These are phyloP conservation scores for Botryotinia convoluta DNA, from an alignment of 2,329 filamentous ascomycete genomes.

Conservation along the genomic window DNA sequence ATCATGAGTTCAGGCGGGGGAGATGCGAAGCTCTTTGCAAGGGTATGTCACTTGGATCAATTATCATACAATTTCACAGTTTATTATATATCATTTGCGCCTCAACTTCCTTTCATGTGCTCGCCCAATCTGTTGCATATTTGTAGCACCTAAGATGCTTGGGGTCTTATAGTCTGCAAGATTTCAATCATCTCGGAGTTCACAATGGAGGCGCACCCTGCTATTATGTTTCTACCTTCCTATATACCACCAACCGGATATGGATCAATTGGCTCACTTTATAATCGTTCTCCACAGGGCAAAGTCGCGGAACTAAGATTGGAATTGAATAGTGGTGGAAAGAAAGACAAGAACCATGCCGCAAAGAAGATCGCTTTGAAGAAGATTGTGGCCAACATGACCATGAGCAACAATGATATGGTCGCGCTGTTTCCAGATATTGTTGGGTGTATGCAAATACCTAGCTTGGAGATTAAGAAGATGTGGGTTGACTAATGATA, in stretches of 20 bases:
- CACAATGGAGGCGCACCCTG: constrained; percentile 17
- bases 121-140: constrained; percentile 16
- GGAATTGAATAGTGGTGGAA: constrained; percentile 89
- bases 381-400: constrained; percentile 99
- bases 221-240: constrained; percentile 37
- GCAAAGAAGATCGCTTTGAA: constrained; percentile 97
- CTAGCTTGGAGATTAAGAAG: constrained; percentile 97
- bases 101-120: constrained; percentile 23
- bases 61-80: neutral
- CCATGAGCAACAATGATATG: constrained; percentile 99
- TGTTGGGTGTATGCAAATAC: constrained; percentile 91
- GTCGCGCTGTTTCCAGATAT: constrained; percentile 94
- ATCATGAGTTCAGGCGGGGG: constrained; percentile 59
- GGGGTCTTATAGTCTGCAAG: neutral
- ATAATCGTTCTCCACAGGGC: constrained; percentile 64
- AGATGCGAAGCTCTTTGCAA: constrained; percentile 98
- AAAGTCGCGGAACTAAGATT: constrained; percentile 96
- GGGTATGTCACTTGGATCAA: constrained; percentile 61
- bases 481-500: constrained; percentile 61
- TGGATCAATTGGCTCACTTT: constrained; percentile 34
- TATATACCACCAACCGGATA: constrained; percentile 32
- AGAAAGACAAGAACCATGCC: constrained; percentile 96
- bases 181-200: constrained; percentile 1
- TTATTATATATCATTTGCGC: constrained; percentile 10
- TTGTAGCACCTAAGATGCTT: constrained; percentile 15